These are phyloP conservation scores for Diplodia corticola DNA, from an alignment of 2,329 filamentous ascomycete genomes.

Conservation along the genomic window DNA sequence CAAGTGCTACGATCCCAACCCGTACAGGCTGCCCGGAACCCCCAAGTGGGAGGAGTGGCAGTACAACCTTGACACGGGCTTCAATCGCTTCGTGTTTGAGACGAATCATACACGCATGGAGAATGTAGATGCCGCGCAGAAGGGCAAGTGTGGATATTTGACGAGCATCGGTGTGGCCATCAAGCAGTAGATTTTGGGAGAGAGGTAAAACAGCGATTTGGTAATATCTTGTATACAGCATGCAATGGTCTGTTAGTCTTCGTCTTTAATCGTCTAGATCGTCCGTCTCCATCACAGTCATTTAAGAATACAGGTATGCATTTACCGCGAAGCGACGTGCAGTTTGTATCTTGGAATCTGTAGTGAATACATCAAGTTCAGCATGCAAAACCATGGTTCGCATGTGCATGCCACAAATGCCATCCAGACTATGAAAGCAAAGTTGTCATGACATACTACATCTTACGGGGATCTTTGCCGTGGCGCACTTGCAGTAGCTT, in stretches of 20 bases:
- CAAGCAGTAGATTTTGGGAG: constrained; percentile 5
- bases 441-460: too few relatives aligned
- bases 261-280: neutral
- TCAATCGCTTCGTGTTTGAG: constrained; percentile 39
- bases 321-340: too few relatives aligned
- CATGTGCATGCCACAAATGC: too few relatives aligned
- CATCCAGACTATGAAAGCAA: too few relatives aligned
- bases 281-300: too few relatives aligned
- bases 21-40: constrained; percentile 45
- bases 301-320: too few relatives aligned
- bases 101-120: constrained; percentile 45
- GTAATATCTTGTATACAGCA: neutral
- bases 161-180: constrained; percentile 11
- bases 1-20: constrained; percentile 65
- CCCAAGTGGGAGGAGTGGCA: constrained; percentile 56
- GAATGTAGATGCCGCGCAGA: constrained; percentile 28
- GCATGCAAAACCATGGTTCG: too few relatives aligned
- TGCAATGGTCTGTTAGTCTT: neutral
- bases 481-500: too few relatives aligned
- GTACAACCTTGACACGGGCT: constrained; percentile 27
- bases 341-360: too few relatives aligned
- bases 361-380: too few relatives aligned
- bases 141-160: constrained; percentile 5
- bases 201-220: neutral
- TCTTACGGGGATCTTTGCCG: too few relatives aligned